These are phyloP conservation scores for Coriolopsis trogii DNA, from an alignment of 1,284 basidiomycete species.

Conservation along the genomic window DNA sequence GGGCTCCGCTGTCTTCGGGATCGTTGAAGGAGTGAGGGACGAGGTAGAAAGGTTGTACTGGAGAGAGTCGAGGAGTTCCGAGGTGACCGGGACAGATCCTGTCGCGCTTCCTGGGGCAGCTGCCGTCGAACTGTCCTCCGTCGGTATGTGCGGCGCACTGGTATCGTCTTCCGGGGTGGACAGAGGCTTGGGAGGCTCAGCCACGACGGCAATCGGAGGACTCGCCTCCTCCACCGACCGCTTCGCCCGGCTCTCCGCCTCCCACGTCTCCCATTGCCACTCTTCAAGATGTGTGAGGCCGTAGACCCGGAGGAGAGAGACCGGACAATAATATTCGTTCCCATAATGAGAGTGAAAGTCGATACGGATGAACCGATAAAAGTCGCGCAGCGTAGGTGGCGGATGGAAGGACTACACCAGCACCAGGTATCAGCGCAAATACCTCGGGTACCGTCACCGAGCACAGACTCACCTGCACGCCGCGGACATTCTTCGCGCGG, in stretches of 20 bases:
- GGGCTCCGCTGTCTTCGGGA: neutral
- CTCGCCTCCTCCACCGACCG: conserved; percentile 31
- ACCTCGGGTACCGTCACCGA: neutral
- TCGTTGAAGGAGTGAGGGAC: neutral
- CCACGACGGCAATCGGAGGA: conserved; percentile 27
- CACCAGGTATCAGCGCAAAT: neutral
- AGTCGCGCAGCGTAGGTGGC: conserved; percentile 69
- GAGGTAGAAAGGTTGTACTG: conserved; percentile 4
- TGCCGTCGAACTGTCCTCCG: neutral
- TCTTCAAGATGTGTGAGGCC: conserved; percentile 97
- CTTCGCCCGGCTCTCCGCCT: conserved; percentile 59
- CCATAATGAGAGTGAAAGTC: conserved; percentile 96
- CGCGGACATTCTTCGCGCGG: conserved; percentile 86
- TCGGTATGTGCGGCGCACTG: neutral
- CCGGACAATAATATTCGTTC: conserved; percentile 94
- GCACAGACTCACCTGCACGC: conserved; percentile 76
- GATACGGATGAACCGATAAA: conserved; percentile 93
- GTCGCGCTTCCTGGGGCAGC: neutral
- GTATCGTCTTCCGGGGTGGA: conserved; percentile 10
- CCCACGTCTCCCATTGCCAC: conserved; percentile 89
- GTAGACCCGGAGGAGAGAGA: conserved; percentile 92
- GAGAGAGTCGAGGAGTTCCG: neutral
- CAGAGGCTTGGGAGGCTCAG: conserved; percentile 23
- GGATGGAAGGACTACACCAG: conserved; percentile 73
- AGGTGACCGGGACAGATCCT: conserved; percentile 1